Evolutionary conservation across 108 stramenopile species (phyloP).

Genomic region (Fistulifera solaris): DNA sequence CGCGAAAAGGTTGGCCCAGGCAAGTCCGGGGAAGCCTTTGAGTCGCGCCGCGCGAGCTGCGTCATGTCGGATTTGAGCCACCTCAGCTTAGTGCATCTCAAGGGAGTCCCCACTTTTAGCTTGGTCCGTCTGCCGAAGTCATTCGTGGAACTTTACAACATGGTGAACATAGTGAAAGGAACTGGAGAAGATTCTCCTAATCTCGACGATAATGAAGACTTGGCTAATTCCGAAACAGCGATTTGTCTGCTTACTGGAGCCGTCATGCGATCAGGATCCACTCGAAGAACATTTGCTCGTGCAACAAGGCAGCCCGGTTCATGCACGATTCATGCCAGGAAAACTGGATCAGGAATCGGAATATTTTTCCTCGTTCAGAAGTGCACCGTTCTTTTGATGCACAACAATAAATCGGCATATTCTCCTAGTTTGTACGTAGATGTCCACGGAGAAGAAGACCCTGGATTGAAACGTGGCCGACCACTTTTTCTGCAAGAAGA

Average conservation of each 20-base stretch:
- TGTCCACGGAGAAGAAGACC: constrained; percentile 91
- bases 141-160: constrained; percentile 80
- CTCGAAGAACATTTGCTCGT: constrained; percentile 27
- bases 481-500: constrained; percentile 82
- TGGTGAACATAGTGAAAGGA: constrained; percentile 75
- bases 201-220: constrained; percentile 57
- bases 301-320: constrained; percentile 56
- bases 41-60: constrained; percentile 40
- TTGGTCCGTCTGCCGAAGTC: constrained; percentile 77
- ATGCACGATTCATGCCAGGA: constrained; percentile 78
- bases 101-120: constrained; percentile 43
- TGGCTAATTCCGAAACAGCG: constrained; percentile 65
- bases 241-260: constrained; percentile 84
- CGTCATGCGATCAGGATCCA: constrained; percentile 73
- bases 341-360: constrained; percentile 80
- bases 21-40: constrained; percentile 55
- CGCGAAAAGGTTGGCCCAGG: constrained; percentile 52
- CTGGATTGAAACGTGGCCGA: constrained; percentile 69
- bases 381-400: constrained; percentile 86
- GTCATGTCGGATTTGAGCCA: constrained; percentile 80
- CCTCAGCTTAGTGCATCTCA: constrained; percentile 64
- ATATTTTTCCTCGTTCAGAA: constrained; percentile 88
- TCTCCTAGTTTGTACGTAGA: constrained; percentile 87
- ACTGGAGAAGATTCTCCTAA: constrained; percentile 34
- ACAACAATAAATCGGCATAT: constrained; percentile 89